These are phyloP conservation scores for Candida loeiensis DNA, from an alignment of 805 yeast genomes.

Conservation along the genomic window DNA sequence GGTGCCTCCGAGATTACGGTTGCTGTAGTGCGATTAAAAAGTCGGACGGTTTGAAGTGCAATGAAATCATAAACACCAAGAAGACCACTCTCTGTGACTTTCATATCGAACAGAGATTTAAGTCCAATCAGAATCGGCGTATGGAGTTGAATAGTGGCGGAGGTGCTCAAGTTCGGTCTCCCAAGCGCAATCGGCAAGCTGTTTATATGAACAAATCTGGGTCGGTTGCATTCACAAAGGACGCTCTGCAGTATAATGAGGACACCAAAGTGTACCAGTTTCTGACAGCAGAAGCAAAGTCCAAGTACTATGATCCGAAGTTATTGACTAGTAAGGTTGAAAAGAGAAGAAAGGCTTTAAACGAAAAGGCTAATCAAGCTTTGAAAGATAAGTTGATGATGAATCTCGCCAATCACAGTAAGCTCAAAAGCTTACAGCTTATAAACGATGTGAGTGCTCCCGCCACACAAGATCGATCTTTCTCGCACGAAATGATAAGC, in stretches of 20 bases:
- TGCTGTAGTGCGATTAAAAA: constrained; percentile 53
- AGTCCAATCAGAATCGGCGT: constrained; percentile 54
- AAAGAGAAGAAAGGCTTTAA: constrained; percentile 27
- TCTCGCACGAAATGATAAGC: constrained; percentile 28
- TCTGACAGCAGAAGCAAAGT: constrained; percentile 9
- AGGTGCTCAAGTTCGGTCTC: constrained; percentile 52
- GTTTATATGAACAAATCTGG: constrained; percentile 35
- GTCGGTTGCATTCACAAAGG: constrained; percentile 13
- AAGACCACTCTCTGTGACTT: constrained; percentile 61
- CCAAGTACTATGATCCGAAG: constrained; percentile 46
- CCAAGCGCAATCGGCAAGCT: constrained; percentile 39
- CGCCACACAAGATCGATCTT: constrained; percentile 18
- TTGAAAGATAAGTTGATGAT: constrained; percentile 35
- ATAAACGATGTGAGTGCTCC: constrained; percentile 14
- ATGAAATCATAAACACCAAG: constrained; percentile 53
- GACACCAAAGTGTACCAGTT: constrained; percentile 20
- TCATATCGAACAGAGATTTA: constrained; percentile 60
- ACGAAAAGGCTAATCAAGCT: constrained; percentile 27
- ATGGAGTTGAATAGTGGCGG: constrained; percentile 76
- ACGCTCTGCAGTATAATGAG: constrained; percentile 18
- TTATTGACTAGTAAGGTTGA: constrained; percentile 37
- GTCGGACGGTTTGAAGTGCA: constrained; percentile 50
- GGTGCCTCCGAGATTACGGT: constrained; percentile 64
- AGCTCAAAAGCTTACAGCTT: constrained; percentile 20
- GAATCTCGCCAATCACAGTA: constrained; percentile 17